Evolutionary conservation across 176 grass and related monocot species (phyloP), one percentile per base, ranked within the genome.

Genomic region (Tillandsia leiboldiana): DNA sequence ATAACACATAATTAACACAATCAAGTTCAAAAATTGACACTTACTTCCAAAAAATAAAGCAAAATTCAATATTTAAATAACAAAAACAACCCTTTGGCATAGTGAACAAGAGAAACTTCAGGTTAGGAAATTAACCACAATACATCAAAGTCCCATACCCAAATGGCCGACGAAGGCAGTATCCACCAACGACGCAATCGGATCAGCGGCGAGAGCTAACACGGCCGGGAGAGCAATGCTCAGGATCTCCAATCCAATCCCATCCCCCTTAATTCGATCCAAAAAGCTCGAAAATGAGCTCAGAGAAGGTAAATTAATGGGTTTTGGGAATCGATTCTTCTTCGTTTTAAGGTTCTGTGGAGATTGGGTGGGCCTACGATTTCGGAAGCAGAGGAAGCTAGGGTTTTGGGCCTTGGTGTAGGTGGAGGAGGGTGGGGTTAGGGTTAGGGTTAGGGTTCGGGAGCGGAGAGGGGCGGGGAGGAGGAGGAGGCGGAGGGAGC

Each of bases 121-220:
- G 33, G 6, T 42, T 42, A 42, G 33, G 33, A 42, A 42, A 42
- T 42, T 42, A 14, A 13, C 10, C 28, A 11, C 12, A 53, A 48
- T 10, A 3, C 8, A 49, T 61, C 11, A 53, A 14, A 26, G 29
- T 9, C 33, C 33, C 28, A 66, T 84, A 91, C 88, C 88, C 10
- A 91, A 15, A 76, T 91, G 84, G 0, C 88, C 84, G 9, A 91
- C 88, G 71, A 84, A 87, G 51, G 88, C 84, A 51, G 88, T 91
- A 79, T 91, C 88, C 63, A 91, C 78, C 56, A 91, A 77, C 57
- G 81, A 82, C 13, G 81, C 58, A 22, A 91, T 73, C 27, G 84
- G 84, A 71, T 91, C 84, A 1, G 88, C 88, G 49, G 84, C 84
- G 75, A 87, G 88, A 47, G 88, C 81, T 52, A 91, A 70, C 49